Evolutionary conservation across 768 basidiomycete genomes (phyloP).

Genomic region (Fomitopsis pulvina): DNA sequence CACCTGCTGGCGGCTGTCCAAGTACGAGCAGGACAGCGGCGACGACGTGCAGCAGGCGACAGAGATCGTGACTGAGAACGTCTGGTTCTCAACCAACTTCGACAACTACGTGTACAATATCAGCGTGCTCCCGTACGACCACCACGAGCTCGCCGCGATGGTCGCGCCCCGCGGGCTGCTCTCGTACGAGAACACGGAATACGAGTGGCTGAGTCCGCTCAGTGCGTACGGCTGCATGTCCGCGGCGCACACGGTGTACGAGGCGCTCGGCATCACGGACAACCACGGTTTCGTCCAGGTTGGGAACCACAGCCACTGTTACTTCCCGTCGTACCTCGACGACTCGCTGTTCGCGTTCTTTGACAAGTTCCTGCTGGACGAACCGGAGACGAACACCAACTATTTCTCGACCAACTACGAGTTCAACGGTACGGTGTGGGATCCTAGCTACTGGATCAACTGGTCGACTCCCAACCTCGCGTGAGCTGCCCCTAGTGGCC

Average conservation of each 20-base stretch:
- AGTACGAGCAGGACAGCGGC: slow-evolving; percentile 38
- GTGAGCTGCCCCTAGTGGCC: neutral
- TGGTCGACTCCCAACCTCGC: slow-evolving; percentile 41
- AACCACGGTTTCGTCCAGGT: slow-evolving; percentile 48
- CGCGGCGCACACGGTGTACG: slow-evolving; percentile 42
- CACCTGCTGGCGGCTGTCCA: slow-evolving; percentile 55
- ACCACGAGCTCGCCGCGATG: slow-evolving; percentile 49
- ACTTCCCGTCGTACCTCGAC: slow-evolving; percentile 42
- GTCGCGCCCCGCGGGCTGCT: slow-evolving; percentile 50
- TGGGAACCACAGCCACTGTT: slow-evolving; percentile 49
- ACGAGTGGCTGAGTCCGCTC: slow-evolving; percentile 49
- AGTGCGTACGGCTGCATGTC: slow-evolving; percentile 45
- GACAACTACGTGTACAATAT: slow-evolving; percentile 40
- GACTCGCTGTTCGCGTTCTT: slow-evolving; percentile 45
- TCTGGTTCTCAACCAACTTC: slow-evolving; percentile 52
- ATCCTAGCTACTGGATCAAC: slow-evolving; percentile 38
- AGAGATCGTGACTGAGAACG: slow-evolving; percentile 55
- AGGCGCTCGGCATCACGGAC: slow-evolving; percentile 40
- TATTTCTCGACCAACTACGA: slow-evolving; percentile 37
- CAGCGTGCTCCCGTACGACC: slow-evolving; percentile 47
- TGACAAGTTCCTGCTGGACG: slow-evolving; percentile 46
- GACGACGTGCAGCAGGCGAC: slow-evolving; percentile 44
- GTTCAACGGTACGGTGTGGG: slow-evolving; percentile 33
- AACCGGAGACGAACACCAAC: slow-evolving; percentile 38
- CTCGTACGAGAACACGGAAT: slow-evolving; percentile 49